Base-by-base conservation (phyloP, 2,329 filamentous ascomycete genomes). In the Colletotrichum salicis region DNA sequence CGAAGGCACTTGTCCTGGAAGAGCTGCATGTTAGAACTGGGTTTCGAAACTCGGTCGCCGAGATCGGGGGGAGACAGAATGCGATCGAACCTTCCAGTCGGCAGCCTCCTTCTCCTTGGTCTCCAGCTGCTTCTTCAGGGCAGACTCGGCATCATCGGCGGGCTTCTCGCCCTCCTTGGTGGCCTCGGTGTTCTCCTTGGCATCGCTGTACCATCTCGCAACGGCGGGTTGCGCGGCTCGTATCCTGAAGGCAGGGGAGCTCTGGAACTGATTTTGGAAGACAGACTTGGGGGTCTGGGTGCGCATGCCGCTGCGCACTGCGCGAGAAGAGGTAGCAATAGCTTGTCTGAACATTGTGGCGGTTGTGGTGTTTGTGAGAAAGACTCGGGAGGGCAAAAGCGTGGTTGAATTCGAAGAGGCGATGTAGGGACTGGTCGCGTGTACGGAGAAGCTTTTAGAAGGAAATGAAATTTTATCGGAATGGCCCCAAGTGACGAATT, bases 1-100 rank as follows among this genome's bases (percentile, higher is more conserved):
- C 96, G 96, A 74, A 98, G 90, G 84, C 95, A 97, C 86, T 95
- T 96, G 85, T 98, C 96, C 96, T 98, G 71, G 67, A 57, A 57
- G 29, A 15, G 29, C 11, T 56, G 55, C 35, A 51, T 60, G 66
- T 72, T 60, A 72, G 60, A 33, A 54, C 15, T 11, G 29, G 51
- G 45, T 68, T 13, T 29, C 22, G 22, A 10, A 63, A 24, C 35
- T 37, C 10, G 55, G 31, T 45, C 29, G 69, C 75, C 22, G 75
- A 67, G 35, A 66, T 62, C 59, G 52, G 27, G 57, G 52, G 27
- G 57, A 19, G 59, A 52, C 27, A 19, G n/a, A n/a, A 35, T 58
- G 60, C 31, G 64, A 29, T 80, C 87, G 58, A 77, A 97, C 96
- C 91, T 98, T 98, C 83, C 97, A 89, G 60, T 98, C 95, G 74